phyloP scores from a whole-genome alignment of 768 basidiomycete genomes.

The Termitomyces sp. region DNA sequence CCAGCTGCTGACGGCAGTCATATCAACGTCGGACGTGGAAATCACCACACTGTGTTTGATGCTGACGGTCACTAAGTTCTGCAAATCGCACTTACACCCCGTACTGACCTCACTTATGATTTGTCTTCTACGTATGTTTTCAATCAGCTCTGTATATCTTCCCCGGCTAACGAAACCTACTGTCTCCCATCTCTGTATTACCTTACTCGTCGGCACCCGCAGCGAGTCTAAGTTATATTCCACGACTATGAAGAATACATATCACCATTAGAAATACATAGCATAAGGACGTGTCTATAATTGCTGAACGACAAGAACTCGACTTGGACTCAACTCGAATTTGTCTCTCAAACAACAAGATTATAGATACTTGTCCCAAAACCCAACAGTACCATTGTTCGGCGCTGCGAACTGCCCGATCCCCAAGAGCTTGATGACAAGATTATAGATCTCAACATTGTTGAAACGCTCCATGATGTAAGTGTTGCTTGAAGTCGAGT shows the following conservation, averaged over 20 bases:
- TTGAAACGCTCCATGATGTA: conserved; percentile 80
- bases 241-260: neutral
- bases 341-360: neutral
- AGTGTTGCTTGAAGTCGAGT: conserved; percentile 55
- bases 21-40: conserved; percentile 37
- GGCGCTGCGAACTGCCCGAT: conserved; percentile 48
- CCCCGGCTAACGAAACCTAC: neutral
- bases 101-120: neutral
- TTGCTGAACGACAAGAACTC: neutral
- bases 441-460: conserved; percentile 83
- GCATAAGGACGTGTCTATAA: neutral
- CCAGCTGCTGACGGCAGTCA: conserved; percentile 62
- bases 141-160: conserved; percentile 1
- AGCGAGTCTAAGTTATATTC: neutral
- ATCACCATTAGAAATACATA: neutral
- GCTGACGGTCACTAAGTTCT: conserved; percentile 46
- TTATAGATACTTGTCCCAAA: conserved; percentile 79
- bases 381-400: conserved; percentile 75
- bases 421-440: conserved; percentile 71
- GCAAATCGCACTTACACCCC: neutral
- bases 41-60: conserved; percentile 69
- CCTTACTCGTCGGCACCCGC: neutral
- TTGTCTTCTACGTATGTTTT: neutral
- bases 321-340: neutral
- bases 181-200: neutral